Base-by-base conservation (phyloP, 345 rosid species). In the Euclidium syriacum region DNA sequence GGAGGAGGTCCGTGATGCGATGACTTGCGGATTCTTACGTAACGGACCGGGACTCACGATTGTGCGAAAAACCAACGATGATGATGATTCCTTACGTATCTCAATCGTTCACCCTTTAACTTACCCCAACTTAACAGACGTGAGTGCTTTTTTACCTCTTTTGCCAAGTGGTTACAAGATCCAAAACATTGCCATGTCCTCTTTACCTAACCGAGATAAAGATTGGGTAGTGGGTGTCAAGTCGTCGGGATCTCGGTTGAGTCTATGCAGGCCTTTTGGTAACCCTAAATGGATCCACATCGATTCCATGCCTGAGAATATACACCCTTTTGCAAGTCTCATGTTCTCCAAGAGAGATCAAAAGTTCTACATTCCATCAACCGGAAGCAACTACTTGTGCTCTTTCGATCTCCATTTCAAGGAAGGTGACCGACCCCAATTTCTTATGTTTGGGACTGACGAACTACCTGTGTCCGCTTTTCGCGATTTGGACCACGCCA, bases 171-270 rank as follows among this genome's bases (percentile, higher is more conserved):
- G 12, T 18, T 24, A 17, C 47, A 41, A 9, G n/a, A 10, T 41
- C 22, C 47, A 41, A 41, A 41, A 29, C 56, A 29, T 51, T 30
- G 65, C 65, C 32, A 60, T 60, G 44, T 60, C 65, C 2, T 60
- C 65, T 46, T 46, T 33, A 47, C 42, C 54, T 46, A 15, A 10
- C 16, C 24, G 10, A n/a, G n/a, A 60, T 10, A 33, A 60, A 47
- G 16, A 60, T 10, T 60, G 65, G 65, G 52, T 19, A 6, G 54
- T 60, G 10, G 53, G 34, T 32, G 65, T 46, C 43, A 59, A 59
- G 32, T 59, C 15, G 5, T 14, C 4, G 16, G 65, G 52, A 32
- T 59, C 42, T 59, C 30, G 5, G 22, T 0, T 59, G 5, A 44
- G 65, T 44, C 5, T 59, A 0, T 60, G 53, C 12, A 32, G 24